Percentiles rank a stretch among this genome's conserved stretches.
Conservation (phyloP, 768 basidiomycete genomes). For the Hericium coralloides region DNA sequence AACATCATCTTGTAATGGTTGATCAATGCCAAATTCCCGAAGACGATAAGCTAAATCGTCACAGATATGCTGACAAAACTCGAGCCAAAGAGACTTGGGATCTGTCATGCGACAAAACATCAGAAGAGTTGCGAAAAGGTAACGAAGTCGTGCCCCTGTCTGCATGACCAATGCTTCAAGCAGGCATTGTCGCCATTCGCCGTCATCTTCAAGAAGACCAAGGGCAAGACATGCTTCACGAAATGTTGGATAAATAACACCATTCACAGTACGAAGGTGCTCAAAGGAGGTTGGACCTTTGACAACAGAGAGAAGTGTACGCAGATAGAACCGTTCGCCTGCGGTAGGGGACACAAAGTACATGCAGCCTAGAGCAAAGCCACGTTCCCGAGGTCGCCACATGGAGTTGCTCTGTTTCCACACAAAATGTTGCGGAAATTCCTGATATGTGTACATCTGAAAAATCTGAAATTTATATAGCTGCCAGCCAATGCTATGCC, state of each 20-base stretch:
- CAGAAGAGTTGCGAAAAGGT: conserved; percentile 32
- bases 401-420: conserved; percentile 15
- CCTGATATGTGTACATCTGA: conserved; percentile 28
- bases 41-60: conserved; percentile 29
- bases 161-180: conserved; percentile 32
- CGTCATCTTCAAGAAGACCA: conserved; percentile 34
- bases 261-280: conserved; percentile 18
- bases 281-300: conserved; percentile 25
- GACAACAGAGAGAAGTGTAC: conserved; percentile 30
- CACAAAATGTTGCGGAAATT: conserved; percentile 28
- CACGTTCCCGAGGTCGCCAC: conserved; percentile 23
- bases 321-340: conserved; percentile 33
- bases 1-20: conserved; percentile 23
- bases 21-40: not conserved
- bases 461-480: too few relatives aligned
- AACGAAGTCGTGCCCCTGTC: conserved; percentile 25
- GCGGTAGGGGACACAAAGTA: conserved; percentile 27
- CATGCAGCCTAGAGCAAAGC: conserved; percentile 32
- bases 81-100: conserved; percentile 32
- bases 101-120: conserved; percentile 19
- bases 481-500: too few relatives aligned
- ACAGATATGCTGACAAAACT: conserved; percentile 28
- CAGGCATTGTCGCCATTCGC: conserved; percentile 33
- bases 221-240: conserved; percentile 30
- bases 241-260: conserved; percentile 22